These are phyloP conservation scores for Atractiella rhizophila DNA, from an alignment of 768 basidiomycete genomes.

Conservation along the genomic window DNA sequence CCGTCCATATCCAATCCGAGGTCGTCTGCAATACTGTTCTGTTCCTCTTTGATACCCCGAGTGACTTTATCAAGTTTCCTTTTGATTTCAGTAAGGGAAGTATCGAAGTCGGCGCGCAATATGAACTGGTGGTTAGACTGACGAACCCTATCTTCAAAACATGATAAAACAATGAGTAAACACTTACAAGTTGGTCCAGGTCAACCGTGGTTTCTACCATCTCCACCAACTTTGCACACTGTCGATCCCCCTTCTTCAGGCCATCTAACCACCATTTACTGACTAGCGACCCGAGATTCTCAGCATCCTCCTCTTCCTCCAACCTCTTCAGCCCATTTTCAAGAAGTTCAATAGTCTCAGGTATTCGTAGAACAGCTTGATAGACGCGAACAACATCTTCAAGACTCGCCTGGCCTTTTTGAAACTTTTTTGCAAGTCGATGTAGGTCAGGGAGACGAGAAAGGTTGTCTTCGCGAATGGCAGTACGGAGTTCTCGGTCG, in stretches of 20 bases:
- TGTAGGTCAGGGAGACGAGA: constrained; percentile 83
- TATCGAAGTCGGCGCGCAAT: constrained; percentile 78
- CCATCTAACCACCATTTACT: background rate
- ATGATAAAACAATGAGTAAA: constrained; percentile 13
- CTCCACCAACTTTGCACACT: constrained; percentile 23
- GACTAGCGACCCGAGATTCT: background rate
- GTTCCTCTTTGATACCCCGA: constrained; percentile 61
- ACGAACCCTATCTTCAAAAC: background rate
- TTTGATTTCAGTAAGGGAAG: constrained; percentile 40
- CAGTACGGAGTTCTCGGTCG: constrained; percentile 21
- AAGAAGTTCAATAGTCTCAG: constrained; percentile 43
- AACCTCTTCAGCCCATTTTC: constrained; percentile 28
- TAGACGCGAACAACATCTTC: constrained; percentile 92
- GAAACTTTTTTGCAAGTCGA: constrained; percentile 72
- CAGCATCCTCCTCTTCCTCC: constrained; percentile 17
- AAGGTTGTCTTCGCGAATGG: constrained; percentile 49
- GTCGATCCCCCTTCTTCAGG: background rate
- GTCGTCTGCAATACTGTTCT: constrained; percentile 39
- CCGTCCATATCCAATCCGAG: constrained; percentile 67
- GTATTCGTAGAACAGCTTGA: constrained; percentile 63
- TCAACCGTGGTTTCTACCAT: constrained; percentile 96
- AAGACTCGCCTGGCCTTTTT: constrained; percentile 52
- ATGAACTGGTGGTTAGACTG: constrained; percentile 48
- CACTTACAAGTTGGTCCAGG: constrained; percentile 37
- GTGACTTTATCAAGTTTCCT: constrained; percentile 42